These are phyloP conservation scores for Filobasidium floriforme DNA, from an alignment of 768 basidiomycete genomes.

Conservation along the genomic window DNA sequence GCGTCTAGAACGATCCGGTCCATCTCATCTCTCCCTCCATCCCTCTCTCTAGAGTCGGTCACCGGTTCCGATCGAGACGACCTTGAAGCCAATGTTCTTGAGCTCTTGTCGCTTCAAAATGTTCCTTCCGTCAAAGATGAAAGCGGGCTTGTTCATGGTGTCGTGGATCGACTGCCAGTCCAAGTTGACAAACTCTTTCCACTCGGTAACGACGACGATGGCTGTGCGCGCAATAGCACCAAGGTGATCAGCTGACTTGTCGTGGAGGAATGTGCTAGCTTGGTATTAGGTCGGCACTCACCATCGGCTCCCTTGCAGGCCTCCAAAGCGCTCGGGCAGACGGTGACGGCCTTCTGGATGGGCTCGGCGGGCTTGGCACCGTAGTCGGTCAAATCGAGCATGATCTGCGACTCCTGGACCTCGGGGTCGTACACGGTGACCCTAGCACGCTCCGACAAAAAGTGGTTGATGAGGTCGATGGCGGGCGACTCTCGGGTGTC, in stretches of 20 bases:
- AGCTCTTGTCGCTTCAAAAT: slow-evolving; percentile 74
- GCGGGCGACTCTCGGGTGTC: slow-evolving; percentile 97
- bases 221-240: slow-evolving; percentile 45
- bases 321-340: slow-evolving; percentile 68
- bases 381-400: slow-evolving; percentile 49
- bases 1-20: no score
- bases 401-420: slow-evolving; percentile 75
- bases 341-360: slow-evolving; percentile 81
- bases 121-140: slow-evolving; percentile 81
- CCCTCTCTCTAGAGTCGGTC: slow-evolving; percentile 12
- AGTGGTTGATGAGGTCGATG: slow-evolving; percentile 88
- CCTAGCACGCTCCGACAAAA: slow-evolving; percentile 77
- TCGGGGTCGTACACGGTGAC: slow-evolving; percentile 89
- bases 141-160: slow-evolving; percentile 95
- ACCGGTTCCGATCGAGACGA: slow-evolving; percentile 47
- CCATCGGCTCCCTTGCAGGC: slow-evolving; percentile 76
- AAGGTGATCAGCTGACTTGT: background rate
- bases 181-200: slow-evolving; percentile 91
- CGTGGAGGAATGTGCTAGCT: background rate
- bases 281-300: background rate
- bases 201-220: slow-evolving; percentile 81
- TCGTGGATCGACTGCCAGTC: slow-evolving; percentile 81
- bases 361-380: slow-evolving; percentile 56
- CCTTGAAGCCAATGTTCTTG: slow-evolving; percentile 77
- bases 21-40: no score